phyloP scores from a whole-genome alignment of 2,329 filamentous ascomycete genomes.

The Curvularia sp. region DNA sequence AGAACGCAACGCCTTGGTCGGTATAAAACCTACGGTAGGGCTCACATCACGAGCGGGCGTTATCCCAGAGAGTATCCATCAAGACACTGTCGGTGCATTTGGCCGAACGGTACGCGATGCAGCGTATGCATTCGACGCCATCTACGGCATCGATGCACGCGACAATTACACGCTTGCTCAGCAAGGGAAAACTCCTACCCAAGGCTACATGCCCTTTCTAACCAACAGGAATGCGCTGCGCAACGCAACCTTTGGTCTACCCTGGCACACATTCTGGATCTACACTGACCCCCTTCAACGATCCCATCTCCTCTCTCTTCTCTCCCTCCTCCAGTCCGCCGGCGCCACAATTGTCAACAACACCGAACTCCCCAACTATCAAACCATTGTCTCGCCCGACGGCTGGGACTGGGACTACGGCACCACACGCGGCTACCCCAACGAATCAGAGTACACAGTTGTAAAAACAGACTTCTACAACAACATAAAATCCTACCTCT shows the following conservation, averaged over 20 bases:
- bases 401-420: conserved; percentile 82
- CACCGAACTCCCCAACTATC: conserved; percentile 70
- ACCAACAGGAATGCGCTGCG: conserved; percentile 62
- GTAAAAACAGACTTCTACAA: conserved; percentile 76
- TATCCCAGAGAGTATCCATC: conserved; percentile 70
- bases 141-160: conserved; percentile 67
- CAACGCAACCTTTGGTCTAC: conserved; percentile 72
- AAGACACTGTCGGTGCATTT: conserved; percentile 74
- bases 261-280: conserved; percentile 75
- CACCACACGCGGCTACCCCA: conserved; percentile 65
- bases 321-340: conserved; percentile 63
- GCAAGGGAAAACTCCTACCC: conserved; percentile 59
- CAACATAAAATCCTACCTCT: conserved; percentile 69
- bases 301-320: conserved; percentile 56
- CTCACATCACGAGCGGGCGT: conserved; percentile 67
- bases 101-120: conserved; percentile 74
- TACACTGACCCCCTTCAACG: conserved; percentile 65
- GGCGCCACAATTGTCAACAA: conserved; percentile 74
- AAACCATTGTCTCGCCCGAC: conserved; percentile 67
- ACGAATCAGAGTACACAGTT: conserved; percentile 76
- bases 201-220: conserved; percentile 66
- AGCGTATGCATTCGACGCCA: conserved; percentile 69
- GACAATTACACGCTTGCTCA: conserved; percentile 73
- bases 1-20: conserved; percentile 71
- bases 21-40: conserved; percentile 78